Base-by-base conservation (phyloP, 176 grass and related monocot genomes). In the Themeda triandra region DNA sequence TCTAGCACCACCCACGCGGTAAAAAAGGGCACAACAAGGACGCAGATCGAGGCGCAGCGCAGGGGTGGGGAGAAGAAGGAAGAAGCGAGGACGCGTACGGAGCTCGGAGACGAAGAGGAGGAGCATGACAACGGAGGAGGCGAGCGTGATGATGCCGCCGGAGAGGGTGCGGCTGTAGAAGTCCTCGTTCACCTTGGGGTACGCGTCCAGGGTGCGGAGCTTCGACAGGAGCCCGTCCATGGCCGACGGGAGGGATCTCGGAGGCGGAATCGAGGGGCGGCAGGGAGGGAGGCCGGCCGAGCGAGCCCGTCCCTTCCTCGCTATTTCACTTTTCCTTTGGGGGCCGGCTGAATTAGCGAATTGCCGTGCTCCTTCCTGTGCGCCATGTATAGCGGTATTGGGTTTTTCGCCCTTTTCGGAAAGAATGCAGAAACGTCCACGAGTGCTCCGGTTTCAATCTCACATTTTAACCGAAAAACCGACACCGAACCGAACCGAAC, bases 21-120 rank as follows among this genome's bases (percentile, higher is more conserved):
- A 45, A 3, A n/a, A 59, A 33, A 0, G 23, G 12, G 12, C 13
- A 35, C 19, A 23, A 35, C 19, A 23, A 6, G 23, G 6, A 24
- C 31, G 51, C 21, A 39, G 35, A 39, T 30, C 40, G 77, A 44
- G 14, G 81, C 25, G 32, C 23, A 8, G 24, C 24, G 1, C 27
- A 8, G 24, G 59, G 3, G n/a, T n/a, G n/a, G n/a, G 44, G 7
- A 4, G 23, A 27, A 37, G 8, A 56, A 10, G 42, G 65, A 10
- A 28, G 27, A 41, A 36, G 73, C 18, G 56, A 37, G 79, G 6
- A 23, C 14, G 70, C 91, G 46, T 88, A 97, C 91, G 84, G 69
- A 97, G 94, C 88, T 97, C 94, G 73, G 94, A 93, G 82, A 97
- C 24, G 91, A 97, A 97, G 85, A 97, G 91, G 73, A 97, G 89